These are phyloP conservation scores for Aspergillus ellipticus DNA, from an alignment of 495 filamentous ascomycete species.

Conservation along the genomic window DNA sequence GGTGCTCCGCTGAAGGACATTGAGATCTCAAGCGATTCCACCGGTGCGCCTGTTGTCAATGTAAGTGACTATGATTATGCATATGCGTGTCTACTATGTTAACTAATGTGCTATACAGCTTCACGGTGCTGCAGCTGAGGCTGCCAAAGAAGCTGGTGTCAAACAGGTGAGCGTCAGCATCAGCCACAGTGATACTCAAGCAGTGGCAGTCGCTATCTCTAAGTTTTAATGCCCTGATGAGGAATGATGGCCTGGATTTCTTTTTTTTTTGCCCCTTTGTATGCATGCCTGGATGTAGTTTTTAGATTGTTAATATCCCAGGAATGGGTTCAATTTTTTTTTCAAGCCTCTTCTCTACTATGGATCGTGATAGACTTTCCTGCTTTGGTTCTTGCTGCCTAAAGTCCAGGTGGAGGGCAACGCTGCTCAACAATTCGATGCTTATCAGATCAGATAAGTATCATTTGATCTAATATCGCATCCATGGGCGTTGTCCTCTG, in stretches of 20 bases:
- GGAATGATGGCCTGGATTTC: conserved; percentile 11
- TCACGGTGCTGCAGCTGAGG: conserved; percentile 74
- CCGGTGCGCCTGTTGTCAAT: conserved; percentile 75
- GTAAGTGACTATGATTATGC: conserved; percentile 55
- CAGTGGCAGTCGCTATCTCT: conserved; percentile 88
- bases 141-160: conserved; percentile 77
- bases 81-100: no score
- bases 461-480: no score
- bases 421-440: no score
- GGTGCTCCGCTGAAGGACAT: conserved; percentile 91
- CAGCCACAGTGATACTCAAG: conserved; percentile 87
- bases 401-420: no score
- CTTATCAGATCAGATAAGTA: no score
- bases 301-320: background rate
- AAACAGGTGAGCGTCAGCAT: conserved; percentile 89
- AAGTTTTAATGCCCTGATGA: conserved; percentile 49
- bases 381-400: no score
- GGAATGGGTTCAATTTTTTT: background rate
- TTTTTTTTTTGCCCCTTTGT: conserved; percentile 5
- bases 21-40: conserved; percentile 78
- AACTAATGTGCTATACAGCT: conserved; percentile 54
- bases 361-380: no score
- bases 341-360: background rate
- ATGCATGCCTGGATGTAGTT: conserved; percentile 6
- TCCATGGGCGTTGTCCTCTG: no score